Conservation (phyloP, 345 rosid genomes). For the Populus deltoides region DNA sequence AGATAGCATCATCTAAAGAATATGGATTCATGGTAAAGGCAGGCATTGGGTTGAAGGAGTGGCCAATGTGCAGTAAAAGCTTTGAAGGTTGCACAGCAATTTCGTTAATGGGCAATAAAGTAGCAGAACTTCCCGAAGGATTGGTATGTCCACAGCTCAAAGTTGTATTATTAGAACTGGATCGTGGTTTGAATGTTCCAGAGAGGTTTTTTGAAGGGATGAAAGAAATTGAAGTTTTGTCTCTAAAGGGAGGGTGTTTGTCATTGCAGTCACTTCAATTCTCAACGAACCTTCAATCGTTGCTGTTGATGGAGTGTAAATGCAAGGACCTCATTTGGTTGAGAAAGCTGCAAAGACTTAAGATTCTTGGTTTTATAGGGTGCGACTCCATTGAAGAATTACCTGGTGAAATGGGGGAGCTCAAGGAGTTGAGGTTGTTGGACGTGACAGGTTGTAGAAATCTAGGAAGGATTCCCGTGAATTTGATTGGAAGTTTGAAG, state of each 20-base stretch:
- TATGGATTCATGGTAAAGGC: neutral
- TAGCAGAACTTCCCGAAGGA: neutral
- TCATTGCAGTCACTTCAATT: neutral
- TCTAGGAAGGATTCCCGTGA: neutral
- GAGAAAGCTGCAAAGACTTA: neutral
- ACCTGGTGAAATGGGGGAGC: too few species aligned
- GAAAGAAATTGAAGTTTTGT: conserved; percentile 2
- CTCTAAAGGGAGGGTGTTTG: neutral
- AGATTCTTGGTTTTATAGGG: too few species aligned
- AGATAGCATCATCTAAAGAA: neutral
- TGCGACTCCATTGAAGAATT: too few species aligned
- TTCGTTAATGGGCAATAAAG: neutral
- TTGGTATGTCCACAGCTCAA: neutral
- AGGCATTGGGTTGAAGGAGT: neutral
- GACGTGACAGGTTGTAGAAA: too few species aligned
- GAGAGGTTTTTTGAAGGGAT: neutral
- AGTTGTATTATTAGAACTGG: neutral
- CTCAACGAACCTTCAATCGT: neutral
- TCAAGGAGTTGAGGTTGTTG: too few species aligned
- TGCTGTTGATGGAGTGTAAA: neutral
- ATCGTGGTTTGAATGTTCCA: neutral
- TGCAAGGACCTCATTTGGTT: neutral
- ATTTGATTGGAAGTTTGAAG: too few species aligned
- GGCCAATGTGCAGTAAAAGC: neutral
- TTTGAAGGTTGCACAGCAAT: conserved; percentile 4